Evolutionary conservation across 352 stramenopile genomes (phyloP).

Genomic region (Phytophthora kernoviae): DNA sequence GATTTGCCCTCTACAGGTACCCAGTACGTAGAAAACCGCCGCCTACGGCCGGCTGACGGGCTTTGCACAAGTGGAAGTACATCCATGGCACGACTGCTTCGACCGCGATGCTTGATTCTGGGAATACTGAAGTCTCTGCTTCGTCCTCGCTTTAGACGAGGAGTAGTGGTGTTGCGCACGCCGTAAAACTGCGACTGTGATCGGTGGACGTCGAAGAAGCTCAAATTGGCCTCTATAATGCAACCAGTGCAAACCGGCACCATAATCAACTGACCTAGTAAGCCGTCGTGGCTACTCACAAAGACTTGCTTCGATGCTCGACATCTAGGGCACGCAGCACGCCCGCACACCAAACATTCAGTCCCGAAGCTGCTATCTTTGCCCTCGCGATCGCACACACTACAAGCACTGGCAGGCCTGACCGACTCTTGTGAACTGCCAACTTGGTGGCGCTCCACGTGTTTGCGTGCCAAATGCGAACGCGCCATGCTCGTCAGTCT

Average conservation of each 20-base stretch:
- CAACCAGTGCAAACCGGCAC: constrained; percentile 44
- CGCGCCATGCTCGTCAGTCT: constrained; percentile 50
- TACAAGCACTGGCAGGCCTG: constrained; percentile 13
- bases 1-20: constrained; percentile 6
- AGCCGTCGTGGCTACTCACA: constrained; percentile 32
- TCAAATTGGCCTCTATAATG: constrained; percentile 39
- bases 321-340: constrained; percentile 28
- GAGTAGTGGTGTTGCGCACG: constrained; percentile 7
- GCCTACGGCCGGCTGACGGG: constrained; percentile 16
- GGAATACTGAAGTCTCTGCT: constrained; percentile 6
- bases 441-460: constrained; percentile 6
- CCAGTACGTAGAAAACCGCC: constrained; percentile 8
- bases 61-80: constrained; percentile 5
- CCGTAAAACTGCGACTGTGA: constrained; percentile 6
- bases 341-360: constrained; percentile 34
- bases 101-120: constrained; percentile 7
- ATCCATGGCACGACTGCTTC: constrained; percentile 16
- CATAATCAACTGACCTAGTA: constrained; percentile 45
- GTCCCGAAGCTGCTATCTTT: constrained; percentile 26
- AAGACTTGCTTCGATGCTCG: constrained; percentile 46
- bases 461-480: constrained; percentile 22
- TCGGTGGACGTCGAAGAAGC: constrained; percentile 23
- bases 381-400: constrained; percentile 23
- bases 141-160: not conserved
- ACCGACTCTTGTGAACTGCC: constrained; percentile 8